Base-by-base conservation (phyloP, 192 early-diverging fungal species). In the Coemansia aciculifera region DNA sequence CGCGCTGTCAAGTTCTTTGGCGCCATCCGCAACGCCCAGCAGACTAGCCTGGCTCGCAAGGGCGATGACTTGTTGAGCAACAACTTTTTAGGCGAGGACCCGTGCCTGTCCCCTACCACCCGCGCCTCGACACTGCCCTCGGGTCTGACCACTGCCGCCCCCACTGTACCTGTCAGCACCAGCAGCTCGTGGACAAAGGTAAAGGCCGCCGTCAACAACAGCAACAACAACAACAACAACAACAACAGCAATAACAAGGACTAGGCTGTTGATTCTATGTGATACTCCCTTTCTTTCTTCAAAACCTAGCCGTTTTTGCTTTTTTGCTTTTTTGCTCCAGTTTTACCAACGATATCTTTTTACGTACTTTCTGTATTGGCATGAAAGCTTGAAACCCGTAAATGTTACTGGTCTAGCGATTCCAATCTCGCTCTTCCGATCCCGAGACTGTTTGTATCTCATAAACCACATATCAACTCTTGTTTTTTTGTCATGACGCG, bases 11-110 rank as follows among this genome's bases (percentile, higher is more conserved):
- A 67, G 56, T 85, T 86, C 75, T 86, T 86, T 56, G 73, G 84
- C 43, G 77, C 80, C 63, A 80, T 86, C 36, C 85, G 80, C 78
- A 83, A 70, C 78, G 66, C 73, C 54, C 79, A 85, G 68, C 48
- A 61, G 39, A 61, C 60, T n/a, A 67, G 61, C 34, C 48, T 34
- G 21, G 37, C 23, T 21, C 54, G 44, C 21, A 27, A 51, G 31
- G 29, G 52, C 7, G 23, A 23, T 29, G 46, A 27, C 23, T 48
- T 42, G 32, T 10, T 71, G 15, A 32, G 48, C 54, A 52, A 49
- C 67, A 72, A 73, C 51, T 78, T 81, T n/a, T 56, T 86, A 29
- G 69, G 65, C 63, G 67, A 68, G 38, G 62, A 57, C 23, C 56
- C 69, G 29, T 12, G 27, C 31, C 44, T 36, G 27, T 24, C 42